Percentiles rank a stretch among this genome's conserved stretches.
phyloP scores from a whole-genome alignment of 371 early-diverging fungal genomes.

The Enterospora canceri region DNA sequence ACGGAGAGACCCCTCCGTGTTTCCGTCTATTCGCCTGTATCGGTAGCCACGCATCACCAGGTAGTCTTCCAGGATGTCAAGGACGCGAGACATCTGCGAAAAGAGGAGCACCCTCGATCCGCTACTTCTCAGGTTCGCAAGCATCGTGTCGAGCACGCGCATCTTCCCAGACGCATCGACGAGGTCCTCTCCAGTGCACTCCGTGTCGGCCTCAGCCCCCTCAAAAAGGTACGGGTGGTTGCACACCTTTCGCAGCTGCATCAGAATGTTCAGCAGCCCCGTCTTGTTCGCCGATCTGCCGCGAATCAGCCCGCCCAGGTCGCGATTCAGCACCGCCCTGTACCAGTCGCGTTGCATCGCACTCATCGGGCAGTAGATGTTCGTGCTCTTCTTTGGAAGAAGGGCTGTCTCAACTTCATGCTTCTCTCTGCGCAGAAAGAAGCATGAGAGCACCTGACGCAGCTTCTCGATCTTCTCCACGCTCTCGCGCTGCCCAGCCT shows the following conservation, averaged over 20 bases:
- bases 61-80: slow-evolving; percentile 96
- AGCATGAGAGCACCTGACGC: slow-evolving; percentile 81
- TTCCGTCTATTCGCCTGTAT: slow-evolving; percentile 93
- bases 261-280: slow-evolving; percentile 88
- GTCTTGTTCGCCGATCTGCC: slow-evolving; percentile 64
- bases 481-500: slow-evolving; percentile 78
- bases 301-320: slow-evolving; percentile 66
- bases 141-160: slow-evolving; percentile 78
- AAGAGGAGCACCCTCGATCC: slow-evolving; percentile 90
- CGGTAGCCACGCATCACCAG: slow-evolving; percentile 68
- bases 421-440: slow-evolving; percentile 87
- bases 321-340: slow-evolving; percentile 79
- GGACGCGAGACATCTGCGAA: slow-evolving; percentile 89
- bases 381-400: slow-evolving; percentile 84
- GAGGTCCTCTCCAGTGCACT: slow-evolving; percentile 83
- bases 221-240: slow-evolving; percentile 92
- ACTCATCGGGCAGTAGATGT: slow-evolving; percentile 78
- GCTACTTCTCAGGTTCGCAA: slow-evolving; percentile 66
- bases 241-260: slow-evolving; percentile 94
- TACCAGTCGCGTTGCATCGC: slow-evolving; percentile 90
- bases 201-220: slow-evolving; percentile 65
- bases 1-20: slow-evolving; percentile 79
- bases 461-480: slow-evolving; percentile 82
- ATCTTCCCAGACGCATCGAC: slow-evolving; percentile 93
- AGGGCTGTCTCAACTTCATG: slow-evolving; percentile 84